phyloP scores from a whole-genome alignment of 768 basidiomycete species.

The Cyathus striatus region DNA sequence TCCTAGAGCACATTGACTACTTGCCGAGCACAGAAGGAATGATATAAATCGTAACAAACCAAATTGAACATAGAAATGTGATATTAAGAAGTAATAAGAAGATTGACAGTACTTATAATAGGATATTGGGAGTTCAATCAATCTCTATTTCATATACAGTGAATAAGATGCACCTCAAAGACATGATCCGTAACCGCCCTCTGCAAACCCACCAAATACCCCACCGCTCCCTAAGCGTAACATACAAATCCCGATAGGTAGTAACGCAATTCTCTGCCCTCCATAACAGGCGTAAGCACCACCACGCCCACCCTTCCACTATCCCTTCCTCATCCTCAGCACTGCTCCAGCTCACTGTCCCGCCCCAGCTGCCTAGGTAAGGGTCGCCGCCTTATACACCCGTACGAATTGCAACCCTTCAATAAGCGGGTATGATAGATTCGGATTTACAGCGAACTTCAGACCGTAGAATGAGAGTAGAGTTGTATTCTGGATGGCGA shows the following conservation, averaged over 20 bases:
- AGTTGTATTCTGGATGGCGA: constrained; percentile 91
- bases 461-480: constrained; percentile 83
- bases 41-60: too few relatives aligned
- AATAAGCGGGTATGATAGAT: constrained; percentile 30
- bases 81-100: too few relatives aligned
- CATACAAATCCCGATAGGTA: constrained; percentile 96
- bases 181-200: constrained; percentile 85
- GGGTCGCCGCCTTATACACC: constrained; percentile 57
- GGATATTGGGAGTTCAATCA: too few relatives aligned
- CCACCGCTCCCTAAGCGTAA: constrained; percentile 80
- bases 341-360: constrained; percentile 73
- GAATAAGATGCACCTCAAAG: constrained; percentile 56
- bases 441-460: constrained; percentile 49
- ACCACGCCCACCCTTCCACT: constrained; percentile 23
- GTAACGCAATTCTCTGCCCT: constrained; percentile 61
- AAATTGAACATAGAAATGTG: too few relatives aligned
- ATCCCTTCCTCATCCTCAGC: constrained; percentile 18
- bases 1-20: too few relatives aligned
- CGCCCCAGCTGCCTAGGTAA: constrained; percentile 76
- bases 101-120: too few relatives aligned
- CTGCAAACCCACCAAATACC: constrained; percentile 71
- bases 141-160: too few relatives aligned
- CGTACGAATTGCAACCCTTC: constrained; percentile 33
- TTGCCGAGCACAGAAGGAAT: too few relatives aligned
- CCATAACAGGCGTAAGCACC: constrained; percentile 55